Conservation (phyloP, 768 basidiomycete genomes). For the Rhodosporidiobolus sp. region DNA sequence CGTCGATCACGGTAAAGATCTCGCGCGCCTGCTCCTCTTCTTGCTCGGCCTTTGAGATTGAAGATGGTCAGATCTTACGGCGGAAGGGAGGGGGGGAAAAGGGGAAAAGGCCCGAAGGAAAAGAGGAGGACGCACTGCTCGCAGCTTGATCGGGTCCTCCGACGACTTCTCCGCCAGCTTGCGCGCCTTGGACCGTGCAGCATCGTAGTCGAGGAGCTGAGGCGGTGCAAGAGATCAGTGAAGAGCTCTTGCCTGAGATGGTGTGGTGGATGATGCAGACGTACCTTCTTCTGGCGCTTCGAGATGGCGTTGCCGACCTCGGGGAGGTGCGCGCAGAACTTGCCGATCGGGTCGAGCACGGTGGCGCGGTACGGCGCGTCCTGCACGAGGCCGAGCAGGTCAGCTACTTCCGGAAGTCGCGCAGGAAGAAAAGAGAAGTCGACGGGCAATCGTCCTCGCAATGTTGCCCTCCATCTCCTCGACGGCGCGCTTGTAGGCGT, state of each 20-base stretch:
- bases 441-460: slow-evolving; percentile 75
- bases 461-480: slow-evolving; percentile 87
- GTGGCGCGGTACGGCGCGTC: slow-evolving; percentile 92
- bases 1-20: slow-evolving; percentile 87
- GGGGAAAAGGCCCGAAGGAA: not conserved
- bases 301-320: slow-evolving; percentile 86
- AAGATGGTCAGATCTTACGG: not conserved
- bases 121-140: slow-evolving; percentile 57
- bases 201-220: slow-evolving; percentile 95
- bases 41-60: slow-evolving; percentile 66
- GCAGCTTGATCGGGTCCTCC: slow-evolving; percentile 87
- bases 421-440: not conserved
- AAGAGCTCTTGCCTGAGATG: too few relatives aligned
- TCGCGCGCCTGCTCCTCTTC: slow-evolving; percentile 94
- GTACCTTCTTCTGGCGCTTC: slow-evolving; percentile 94
- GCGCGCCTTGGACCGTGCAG: slow-evolving; percentile 81
- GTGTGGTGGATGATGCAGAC: not conserved
- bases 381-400: slow-evolving; percentile 50
- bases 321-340: slow-evolving; percentile 94
- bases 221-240: slow-evolving; percentile 64
- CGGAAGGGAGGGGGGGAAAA: not conserved
- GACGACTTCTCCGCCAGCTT: slow-evolving; percentile 87
- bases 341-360: slow-evolving; percentile 89
- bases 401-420: not conserved
- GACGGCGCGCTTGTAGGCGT: slow-evolving; percentile 91